These are phyloP conservation scores for Tolypocladium endophyticum DNA, from an alignment of 2,329 filamentous ascomycete genomes.

Conservation along the genomic window DNA sequence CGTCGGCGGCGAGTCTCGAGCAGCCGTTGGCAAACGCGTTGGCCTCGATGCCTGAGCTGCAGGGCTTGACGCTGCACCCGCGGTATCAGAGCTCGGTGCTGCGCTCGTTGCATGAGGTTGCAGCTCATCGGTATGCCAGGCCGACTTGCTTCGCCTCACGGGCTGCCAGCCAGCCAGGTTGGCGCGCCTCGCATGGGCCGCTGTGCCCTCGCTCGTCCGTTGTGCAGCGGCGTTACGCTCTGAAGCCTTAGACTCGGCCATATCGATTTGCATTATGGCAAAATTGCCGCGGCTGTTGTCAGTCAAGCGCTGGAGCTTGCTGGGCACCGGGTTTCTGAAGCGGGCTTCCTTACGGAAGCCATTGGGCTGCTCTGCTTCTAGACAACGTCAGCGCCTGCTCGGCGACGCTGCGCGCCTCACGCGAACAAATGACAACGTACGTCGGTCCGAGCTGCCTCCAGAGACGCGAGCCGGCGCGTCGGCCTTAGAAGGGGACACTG, in stretches of 20 bases:
- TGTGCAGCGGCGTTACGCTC: conserved; percentile 45
- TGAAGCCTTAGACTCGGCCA: conserved; percentile 33
- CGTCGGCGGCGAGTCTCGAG: not conserved
- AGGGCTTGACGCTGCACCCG: not conserved
- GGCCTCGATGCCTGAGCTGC: not conserved
- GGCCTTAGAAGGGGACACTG: not conserved
- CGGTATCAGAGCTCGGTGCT: not conserved
- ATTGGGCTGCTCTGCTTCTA: not conserved
- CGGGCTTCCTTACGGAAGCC: conserved; percentile 16
- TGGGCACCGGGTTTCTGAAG: conserved; percentile 46
- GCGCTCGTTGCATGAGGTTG: not conserved
- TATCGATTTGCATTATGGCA: conserved; percentile 51
- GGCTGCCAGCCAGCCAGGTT: conserved; percentile 43
- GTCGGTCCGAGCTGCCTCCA: not conserved
- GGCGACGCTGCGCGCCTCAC: not conserved
- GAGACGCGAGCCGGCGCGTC: not conserved
- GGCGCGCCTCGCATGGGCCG: conserved; percentile 44
- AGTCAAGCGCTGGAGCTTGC: conserved; percentile 49
- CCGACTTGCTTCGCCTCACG: conserved; percentile 30
- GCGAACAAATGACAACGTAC: not conserved
- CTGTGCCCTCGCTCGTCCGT: conserved; percentile 51
- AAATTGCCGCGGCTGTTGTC: conserved; percentile 50
- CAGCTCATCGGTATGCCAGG: conserved; percentile 13
- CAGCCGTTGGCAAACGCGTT: not conserved
- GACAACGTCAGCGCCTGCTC: too few relatives aligned